Evolutionary conservation across 2,329 filamentous ascomycete genomes (phyloP).

Genomic region (Leptographium flavum): DNA sequence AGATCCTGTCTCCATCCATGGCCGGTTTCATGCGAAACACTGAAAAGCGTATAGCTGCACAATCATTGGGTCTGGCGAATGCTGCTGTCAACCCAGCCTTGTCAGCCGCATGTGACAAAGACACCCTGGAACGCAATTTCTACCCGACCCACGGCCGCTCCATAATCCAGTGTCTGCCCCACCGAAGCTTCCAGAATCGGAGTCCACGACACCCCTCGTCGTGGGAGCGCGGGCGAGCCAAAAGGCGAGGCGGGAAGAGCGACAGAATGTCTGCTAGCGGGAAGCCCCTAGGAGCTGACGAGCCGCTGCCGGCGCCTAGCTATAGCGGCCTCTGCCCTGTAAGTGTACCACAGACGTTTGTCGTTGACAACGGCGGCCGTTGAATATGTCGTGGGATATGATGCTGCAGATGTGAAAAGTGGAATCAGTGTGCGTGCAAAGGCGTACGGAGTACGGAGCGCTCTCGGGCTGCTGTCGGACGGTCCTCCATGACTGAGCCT

Average conservation of each 20-base stretch:
- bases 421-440: too few relatives aligned
- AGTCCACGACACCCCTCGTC: neutral
- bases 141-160: slow-evolving; percentile 3
- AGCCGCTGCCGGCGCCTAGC: slow-evolving; percentile 7
- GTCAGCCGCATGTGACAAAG: neutral
- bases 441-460: too few relatives aligned
- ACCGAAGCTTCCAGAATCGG: slow-evolving; percentile 32
- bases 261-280: slow-evolving; percentile 1
- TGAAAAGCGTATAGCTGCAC: too few relatives aligned
- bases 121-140: neutral
- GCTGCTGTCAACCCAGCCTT: neutral
- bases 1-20: too few relatives aligned
- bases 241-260: too few relatives aligned
- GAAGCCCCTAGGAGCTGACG: slow-evolving; percentile 4
- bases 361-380: too few relatives aligned
- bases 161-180: slow-evolving; percentile 9
- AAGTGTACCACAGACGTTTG: neutral
- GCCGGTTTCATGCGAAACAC: too few relatives aligned
- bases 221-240: slow-evolving; percentile 1
- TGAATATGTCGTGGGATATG: too few relatives aligned
- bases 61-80: too few relatives aligned
- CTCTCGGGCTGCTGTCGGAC: too few relatives aligned
- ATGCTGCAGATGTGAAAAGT: too few relatives aligned
- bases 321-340: neutral
- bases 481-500: neutral